Evolutionary conservation across 805 yeast genomes (phyloP).

Genomic region (Geotrichum ghanense): DNA sequence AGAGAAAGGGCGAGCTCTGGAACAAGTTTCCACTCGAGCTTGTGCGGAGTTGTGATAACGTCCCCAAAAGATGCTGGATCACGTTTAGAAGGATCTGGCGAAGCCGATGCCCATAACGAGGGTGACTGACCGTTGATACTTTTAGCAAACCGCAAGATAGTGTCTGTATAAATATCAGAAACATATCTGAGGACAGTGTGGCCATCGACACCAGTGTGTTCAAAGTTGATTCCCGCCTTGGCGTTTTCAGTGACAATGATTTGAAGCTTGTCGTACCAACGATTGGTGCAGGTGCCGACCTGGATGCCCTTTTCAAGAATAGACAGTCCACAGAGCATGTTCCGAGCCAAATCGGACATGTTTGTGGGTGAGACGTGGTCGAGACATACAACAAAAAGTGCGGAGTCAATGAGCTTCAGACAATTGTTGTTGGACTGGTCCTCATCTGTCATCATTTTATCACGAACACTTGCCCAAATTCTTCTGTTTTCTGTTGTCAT

Average conservation of each 20-base stretch:
- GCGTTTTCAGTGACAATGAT: conserved; percentile 80
- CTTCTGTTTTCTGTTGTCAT: conserved; percentile 87
- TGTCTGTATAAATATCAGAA: conserved; percentile 83
- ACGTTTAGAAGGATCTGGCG: conserved; percentile 37
- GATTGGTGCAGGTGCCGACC: conserved; percentile 85
- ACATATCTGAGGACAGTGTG: conserved; percentile 85
- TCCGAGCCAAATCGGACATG: conserved; percentile 51
- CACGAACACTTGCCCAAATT: conserved; percentile 76
- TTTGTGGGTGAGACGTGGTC: conserved; percentile 64
- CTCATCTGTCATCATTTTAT: conserved; percentile 28
- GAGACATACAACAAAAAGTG: conserved; percentile 70
- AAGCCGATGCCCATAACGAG: conserved; percentile 48
- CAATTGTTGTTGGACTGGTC: conserved; percentile 54
- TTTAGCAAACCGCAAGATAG: conserved; percentile 76
- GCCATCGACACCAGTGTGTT: conserved; percentile 88
- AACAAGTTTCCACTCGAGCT: conserved; percentile 79
- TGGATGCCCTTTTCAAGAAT: conserved; percentile 75
- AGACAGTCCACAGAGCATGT: conserved; percentile 81
- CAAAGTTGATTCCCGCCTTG: conserved; percentile 87
- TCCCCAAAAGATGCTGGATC: conserved; percentile 34
- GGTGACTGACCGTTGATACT: conserved; percentile 70
- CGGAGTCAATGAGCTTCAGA: conserved; percentile 63
- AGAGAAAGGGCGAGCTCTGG: conserved; percentile 66
- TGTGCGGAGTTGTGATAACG: conserved; percentile 60
- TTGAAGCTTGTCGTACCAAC: conserved; percentile 92